These are phyloP conservation scores for Pilobolus umbonatus DNA, from an alignment of 192 early-diverging fungal genomes.

Conservation along the genomic window DNA sequence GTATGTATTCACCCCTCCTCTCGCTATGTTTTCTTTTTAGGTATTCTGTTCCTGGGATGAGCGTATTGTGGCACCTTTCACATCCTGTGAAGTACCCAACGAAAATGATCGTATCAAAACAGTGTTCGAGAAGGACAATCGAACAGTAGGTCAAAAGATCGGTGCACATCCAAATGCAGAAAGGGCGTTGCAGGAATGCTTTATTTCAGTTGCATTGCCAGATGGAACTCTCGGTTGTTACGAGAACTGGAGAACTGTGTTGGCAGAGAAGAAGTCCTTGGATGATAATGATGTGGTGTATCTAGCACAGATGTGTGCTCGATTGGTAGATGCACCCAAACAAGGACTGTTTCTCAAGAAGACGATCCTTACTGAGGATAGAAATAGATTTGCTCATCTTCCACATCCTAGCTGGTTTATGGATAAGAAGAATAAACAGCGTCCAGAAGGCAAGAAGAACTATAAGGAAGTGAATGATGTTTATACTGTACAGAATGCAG, in stretches of 20 bases:
- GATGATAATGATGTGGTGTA: slow-evolving; percentile 21
- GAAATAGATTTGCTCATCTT: neutral
- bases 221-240: slow-evolving; percentile 16
- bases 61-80: slow-evolving; percentile 16
- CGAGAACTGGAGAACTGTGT: slow-evolving; percentile 26
- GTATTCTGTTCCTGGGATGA: slow-evolving; percentile 40
- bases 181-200: slow-evolving; percentile 1
- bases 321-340: slow-evolving; percentile 31
- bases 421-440: slow-evolving; percentile 14
- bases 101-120: slow-evolving; percentile 2
- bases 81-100: neutral
- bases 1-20: neutral
- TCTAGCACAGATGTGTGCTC: slow-evolving; percentile 29
- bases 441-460: neutral
- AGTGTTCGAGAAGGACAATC: slow-evolving; percentile 16
- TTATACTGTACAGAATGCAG: neutral
- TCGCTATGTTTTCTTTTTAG: slow-evolving; percentile 9
- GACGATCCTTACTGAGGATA: neutral
- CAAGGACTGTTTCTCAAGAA: slow-evolving; percentile 26
- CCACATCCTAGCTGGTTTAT: slow-evolving; percentile 26
- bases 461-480: slow-evolving; percentile 1
- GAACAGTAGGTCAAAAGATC: neutral
- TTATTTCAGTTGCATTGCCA: neutral
- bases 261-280: slow-evolving; percentile 18
- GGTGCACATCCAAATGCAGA: neutral